These are phyloP conservation scores for Bolboschoenus planiculmis DNA, from an alignment of 176 grass and related monocot species.

Conservation along the genomic window DNA sequence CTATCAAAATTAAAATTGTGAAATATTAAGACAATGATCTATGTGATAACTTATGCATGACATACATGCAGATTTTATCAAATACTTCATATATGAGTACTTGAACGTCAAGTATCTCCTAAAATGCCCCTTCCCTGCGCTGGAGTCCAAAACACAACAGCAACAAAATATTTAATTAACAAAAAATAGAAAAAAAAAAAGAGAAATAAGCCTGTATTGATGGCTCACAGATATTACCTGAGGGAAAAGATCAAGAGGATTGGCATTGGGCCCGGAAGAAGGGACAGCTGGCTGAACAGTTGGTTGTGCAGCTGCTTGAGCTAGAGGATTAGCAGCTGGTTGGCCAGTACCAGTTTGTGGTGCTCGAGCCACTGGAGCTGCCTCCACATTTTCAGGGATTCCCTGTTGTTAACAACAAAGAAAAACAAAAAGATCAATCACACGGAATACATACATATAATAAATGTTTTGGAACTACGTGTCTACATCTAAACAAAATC, in stretches of 20 bases:
- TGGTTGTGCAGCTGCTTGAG: constrained; percentile 30
- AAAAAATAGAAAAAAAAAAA: not conserved
- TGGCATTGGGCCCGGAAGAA: constrained; percentile 65
- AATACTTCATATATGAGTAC: not conserved
- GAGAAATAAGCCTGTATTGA: not conserved
- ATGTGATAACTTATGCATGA: not conserved
- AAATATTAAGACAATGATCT: constrained; percentile 1
- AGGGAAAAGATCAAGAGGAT: constrained; percentile 87
- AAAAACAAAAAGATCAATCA: constrained; percentile 16
- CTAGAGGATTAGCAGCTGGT: constrained; percentile 35
- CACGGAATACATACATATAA: not conserved
- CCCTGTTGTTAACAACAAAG: constrained; percentile 37
- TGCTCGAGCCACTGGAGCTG: constrained; percentile 42
- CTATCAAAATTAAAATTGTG: constrained; percentile 23
- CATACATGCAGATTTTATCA: not conserved
- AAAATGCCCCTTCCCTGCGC: not conserved
- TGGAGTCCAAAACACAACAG: not conserved
- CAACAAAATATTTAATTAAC: not conserved
- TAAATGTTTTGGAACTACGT: not conserved
- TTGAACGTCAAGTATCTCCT: constrained; percentile 1
- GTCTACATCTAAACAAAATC: not conserved
- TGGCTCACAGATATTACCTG: constrained; percentile 33
- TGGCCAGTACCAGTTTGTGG: constrained; percentile 37
- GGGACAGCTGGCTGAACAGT: constrained; percentile 44
- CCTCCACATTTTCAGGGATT: constrained; percentile 73